These are phyloP conservation scores for Carex pumila DNA, from an alignment of 176 grass and related monocot genomes.

Conservation along the genomic window DNA sequence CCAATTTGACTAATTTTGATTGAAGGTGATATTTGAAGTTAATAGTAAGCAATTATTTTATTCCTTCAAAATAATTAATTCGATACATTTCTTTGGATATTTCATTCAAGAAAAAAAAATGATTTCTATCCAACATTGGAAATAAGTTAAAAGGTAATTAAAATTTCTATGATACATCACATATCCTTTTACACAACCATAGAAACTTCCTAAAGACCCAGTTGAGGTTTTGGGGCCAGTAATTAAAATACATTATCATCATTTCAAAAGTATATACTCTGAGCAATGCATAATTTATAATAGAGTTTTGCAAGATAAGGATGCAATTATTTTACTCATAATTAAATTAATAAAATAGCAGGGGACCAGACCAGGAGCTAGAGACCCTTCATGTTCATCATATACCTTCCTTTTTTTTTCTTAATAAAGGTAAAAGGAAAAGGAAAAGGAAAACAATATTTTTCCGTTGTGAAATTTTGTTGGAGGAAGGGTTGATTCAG, in stretches of 20 bases:
- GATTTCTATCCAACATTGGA: neutral
- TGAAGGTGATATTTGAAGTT: too few relatives aligned
- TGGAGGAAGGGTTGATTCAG: neutral
- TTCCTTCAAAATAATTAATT: too few relatives aligned
- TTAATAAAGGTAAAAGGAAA: neutral
- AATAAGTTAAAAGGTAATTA: neutral
- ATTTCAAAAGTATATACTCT: neutral
- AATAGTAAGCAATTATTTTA: too few relatives aligned
- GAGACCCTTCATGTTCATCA: neutral
- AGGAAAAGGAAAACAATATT: too few relatives aligned
- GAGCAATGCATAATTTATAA: neutral
- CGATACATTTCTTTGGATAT: too few relatives aligned
- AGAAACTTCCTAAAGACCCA: neutral
- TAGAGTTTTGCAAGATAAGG: neutral
- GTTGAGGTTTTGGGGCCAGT: neutral
- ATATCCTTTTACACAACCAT: neutral
- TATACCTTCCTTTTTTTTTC: neutral
- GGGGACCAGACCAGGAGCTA: neutral
- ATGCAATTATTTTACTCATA: neutral
- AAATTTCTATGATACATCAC: neutral
- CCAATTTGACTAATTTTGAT: too few relatives aligned
- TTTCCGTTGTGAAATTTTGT: neutral
- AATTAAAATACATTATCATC: conserved; percentile 10
- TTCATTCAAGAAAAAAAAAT: neutral
- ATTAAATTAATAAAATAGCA: neutral